phyloP scores from a whole-genome alignment of 768 basidiomycete genomes.

The Russula earlei region DNA sequence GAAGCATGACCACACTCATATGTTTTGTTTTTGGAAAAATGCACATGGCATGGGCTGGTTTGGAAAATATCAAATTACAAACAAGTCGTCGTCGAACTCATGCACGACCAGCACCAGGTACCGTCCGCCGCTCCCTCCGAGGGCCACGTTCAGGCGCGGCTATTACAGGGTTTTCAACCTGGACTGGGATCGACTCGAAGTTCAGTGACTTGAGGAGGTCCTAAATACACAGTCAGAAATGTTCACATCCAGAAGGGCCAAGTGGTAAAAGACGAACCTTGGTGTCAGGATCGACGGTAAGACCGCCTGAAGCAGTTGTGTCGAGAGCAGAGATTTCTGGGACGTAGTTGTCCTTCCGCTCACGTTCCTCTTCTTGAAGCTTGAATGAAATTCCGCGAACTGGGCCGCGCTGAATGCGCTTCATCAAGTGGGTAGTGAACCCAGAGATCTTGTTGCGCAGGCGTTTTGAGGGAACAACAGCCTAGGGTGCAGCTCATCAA shows the following conservation, averaged over 20 bases:
- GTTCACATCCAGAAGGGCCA: neutral
- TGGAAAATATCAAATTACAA: neutral
- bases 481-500: slow-evolving; percentile 34
- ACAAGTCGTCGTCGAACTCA: slow-evolving; percentile 16
- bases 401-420: slow-evolving; percentile 96
- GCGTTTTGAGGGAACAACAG: slow-evolving; percentile 94
- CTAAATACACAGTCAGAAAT: slow-evolving; percentile 31
- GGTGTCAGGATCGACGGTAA: slow-evolving; percentile 89
- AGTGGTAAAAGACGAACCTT: slow-evolving; percentile 50
- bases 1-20: neutral
- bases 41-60: slow-evolving; percentile 3
- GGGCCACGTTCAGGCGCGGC: slow-evolving; percentile 60
- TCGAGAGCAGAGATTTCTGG: slow-evolving; percentile 97
- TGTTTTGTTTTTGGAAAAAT: neutral
- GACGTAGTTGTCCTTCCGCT: slow-evolving; percentile 98
- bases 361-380: slow-evolving; percentile 98
- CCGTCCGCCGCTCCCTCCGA: slow-evolving; percentile 66
- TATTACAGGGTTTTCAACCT: slow-evolving; percentile 53
- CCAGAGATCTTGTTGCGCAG: slow-evolving; percentile 99
- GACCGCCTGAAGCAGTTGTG: slow-evolving; percentile 47
- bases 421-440: slow-evolving; percentile 99
- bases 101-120: slow-evolving; percentile 68
- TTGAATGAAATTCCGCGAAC: slow-evolving; percentile 99
- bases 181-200: slow-evolving; percentile 86
- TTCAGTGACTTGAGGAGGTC: slow-evolving; percentile 85